Evolutionary conservation across 257 asterid genomes (phyloP).

Genomic region (Penstemon newberryi): DNA sequence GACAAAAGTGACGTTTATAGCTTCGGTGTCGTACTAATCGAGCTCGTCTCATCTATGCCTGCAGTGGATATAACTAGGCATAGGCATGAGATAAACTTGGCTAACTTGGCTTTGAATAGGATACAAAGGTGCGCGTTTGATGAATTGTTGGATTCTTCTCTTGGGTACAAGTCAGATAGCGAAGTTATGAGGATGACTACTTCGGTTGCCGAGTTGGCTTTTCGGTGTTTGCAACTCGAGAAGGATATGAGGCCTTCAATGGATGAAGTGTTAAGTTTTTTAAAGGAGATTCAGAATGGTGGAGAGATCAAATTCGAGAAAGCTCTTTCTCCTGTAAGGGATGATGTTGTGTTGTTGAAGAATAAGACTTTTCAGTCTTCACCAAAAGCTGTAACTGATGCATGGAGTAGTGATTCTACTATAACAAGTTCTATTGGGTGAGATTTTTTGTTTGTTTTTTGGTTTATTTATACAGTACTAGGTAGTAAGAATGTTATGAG

Average conservation of each 20-base stretch:
- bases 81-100: slow-evolving; percentile 49
- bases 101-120: slow-evolving; percentile 44
- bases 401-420: slow-evolving; percentile 40
- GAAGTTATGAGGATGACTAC: slow-evolving; percentile 44
- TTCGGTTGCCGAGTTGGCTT: slow-evolving; percentile 53
- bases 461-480: not conserved
- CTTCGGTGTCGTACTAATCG: slow-evolving; percentile 62
- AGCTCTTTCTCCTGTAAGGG: slow-evolving; percentile 37
- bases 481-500: not conserved
- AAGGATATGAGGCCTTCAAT: slow-evolving; percentile 56
- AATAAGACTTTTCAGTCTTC: slow-evolving; percentile 31
- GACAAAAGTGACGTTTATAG: slow-evolving; percentile 59
- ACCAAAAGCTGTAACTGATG: slow-evolving; percentile 38
- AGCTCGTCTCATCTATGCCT: slow-evolving; percentile 54
- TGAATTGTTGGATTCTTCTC: slow-evolving; percentile 46
- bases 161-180: slow-evolving; percentile 41
- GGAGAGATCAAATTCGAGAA: slow-evolving; percentile 22
- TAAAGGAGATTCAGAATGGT: slow-evolving; percentile 33
- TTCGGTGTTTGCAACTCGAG: slow-evolving; percentile 50
- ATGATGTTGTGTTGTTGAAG: slow-evolving; percentile 36
- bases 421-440: slow-evolving; percentile 30
- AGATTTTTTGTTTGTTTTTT: slow-evolving; percentile 22
- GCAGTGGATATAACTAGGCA: slow-evolving; percentile 54
- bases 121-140: slow-evolving; percentile 40
- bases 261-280: slow-evolving; percentile 43